phyloP scores from a whole-genome alignment of 2,329 filamentous ascomycete species.

The Ceratocystis colombiana region DNA sequence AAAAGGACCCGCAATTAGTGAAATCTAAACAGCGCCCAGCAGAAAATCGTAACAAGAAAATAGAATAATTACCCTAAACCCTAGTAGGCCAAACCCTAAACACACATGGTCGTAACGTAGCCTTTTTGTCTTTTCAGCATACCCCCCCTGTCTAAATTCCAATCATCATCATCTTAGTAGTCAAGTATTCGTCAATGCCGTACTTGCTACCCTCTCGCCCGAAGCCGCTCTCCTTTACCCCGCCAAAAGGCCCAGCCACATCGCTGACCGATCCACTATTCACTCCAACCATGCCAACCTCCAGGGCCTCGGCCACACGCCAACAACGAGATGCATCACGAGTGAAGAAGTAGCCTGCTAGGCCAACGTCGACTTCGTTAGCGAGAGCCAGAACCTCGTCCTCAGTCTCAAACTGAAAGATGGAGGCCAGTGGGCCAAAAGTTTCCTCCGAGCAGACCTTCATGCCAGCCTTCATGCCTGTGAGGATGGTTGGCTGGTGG shows the following conservation, averaged over 20 bases:
- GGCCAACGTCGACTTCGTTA: conserved; percentile 56
- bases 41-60: not conserved
- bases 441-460: conserved; percentile 57
- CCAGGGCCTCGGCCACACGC: conserved; percentile 40
- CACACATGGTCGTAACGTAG: not conserved
- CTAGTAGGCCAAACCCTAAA: not conserved
- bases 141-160: conserved; percentile 6
- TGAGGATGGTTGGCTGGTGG: conserved; percentile 58
- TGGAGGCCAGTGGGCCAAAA: conserved; percentile 59
- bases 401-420: conserved; percentile 60
- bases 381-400: conserved; percentile 58
- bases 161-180: conserved; percentile 52
- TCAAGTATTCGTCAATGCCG: conserved; percentile 67
- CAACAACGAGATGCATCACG: conserved; percentile 36
- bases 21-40: not conserved
- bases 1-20: not conserved
- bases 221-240: conserved; percentile 73
- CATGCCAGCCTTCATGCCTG: conserved; percentile 58
- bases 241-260: conserved; percentile 56
- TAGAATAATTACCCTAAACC: not conserved
- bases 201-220: conserved; percentile 69
- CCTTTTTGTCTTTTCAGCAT: not conserved
- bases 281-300: conserved; percentile 36
- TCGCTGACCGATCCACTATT: conserved; percentile 39
- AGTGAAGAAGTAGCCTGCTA: conserved; percentile 63